Base-by-base conservation (phyloP, 768 basidiomycete genomes). In the Termitomyces eurrhizus region DNA sequence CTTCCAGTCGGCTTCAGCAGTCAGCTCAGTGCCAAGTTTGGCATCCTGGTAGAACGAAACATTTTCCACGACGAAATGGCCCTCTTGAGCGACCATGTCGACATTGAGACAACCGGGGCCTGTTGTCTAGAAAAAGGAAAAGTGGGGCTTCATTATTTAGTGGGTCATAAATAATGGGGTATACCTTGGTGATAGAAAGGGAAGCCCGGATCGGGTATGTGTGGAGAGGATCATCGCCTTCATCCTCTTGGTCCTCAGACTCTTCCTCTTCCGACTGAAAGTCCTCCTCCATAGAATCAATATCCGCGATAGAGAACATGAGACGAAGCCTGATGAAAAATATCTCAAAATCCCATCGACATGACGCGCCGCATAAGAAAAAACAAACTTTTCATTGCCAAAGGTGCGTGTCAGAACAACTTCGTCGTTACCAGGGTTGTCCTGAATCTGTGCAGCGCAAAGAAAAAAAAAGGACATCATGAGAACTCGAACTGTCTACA, bases 1-100 rank as follows among this genome's bases (percentile, higher is more conserved):
- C 72, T 89, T 90, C 93, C 92, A 98, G 76, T 98, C 95, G 8
- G 91, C 89, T 64, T 98, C 94, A 7, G 92, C 88, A 13, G 86
- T 92, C 66, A 92, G 74, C 7, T 89, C 90, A 14, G 84, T 87
- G 13, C 87, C 94, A 13, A 91, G 66, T 68, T 84, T 81, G 35
- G 79, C 75, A 65, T 94, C 91, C 1, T 78, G 72, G 75, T 96
- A 98, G 79, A 80, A 94, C 2, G 95, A 85, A 63, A 95, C 84
- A 74, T 93, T 96, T 73, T 97, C 95, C 56, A 95, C 79, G n/a
- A 89, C 72, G 70, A 96, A 94, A 29, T 82, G 71, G 48, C 90
- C 91, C 37, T 92, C 89, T 72, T 93, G 90, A 66, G 82, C 85
- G 64, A 88, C 77, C 66, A 91, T 82, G 67, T 95, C 93, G 54